Base-by-base conservation (phyloP, 2,329 filamentous ascomycete genomes). In the Talaromyces sp. region DNA sequence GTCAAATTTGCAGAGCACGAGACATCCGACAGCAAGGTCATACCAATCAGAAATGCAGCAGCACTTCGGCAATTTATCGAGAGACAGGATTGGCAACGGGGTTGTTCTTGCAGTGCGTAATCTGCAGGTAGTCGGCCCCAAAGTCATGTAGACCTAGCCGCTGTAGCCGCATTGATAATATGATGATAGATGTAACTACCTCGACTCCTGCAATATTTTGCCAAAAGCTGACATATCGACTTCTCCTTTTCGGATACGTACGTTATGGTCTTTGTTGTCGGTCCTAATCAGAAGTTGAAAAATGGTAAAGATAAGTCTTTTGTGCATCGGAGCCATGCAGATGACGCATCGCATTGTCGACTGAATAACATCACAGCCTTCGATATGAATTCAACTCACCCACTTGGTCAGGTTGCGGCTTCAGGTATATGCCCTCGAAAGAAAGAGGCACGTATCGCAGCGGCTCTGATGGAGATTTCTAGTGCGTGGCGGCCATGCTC, bases 81-180 rank as follows among this genome's bases (percentile, higher is more conserved):
- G 31, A 52, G 48, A 33, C 58, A 35, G 7, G 28, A 52, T n/a
- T 23, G 16, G 21, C 46, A 44, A 4, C 40, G 37, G 56, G 42
- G 21, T 50, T 31, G 14, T 50, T 31, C 48, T 54, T 18, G 28
- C 48, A 18, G 48, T 8, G 12, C 48, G 28, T 33, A 31, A 35
- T 54, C 33, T 35, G 48, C 48, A 35, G 48, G 25, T 33, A 35
- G 4, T 37, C 21, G n/a, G 42, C 25, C n/a, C 42, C n/a, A 37
- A 31, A 7, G 14, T 25, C 18, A 59, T 59, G 39, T 52, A 12
- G 21, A 21, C 35, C 44, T 54, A 54, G 48, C 55, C 61, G 61
- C 61, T 63, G 61, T 60, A 63, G 61, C 61, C 61, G 61, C 61
- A 44, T 55, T 39, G 40, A 46, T 42, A 50, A 23, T 58, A 28